Percentiles rank a stretch among this genome's conserved stretches.
Evolutionary conservation across 371 early-diverging fungal species (phyloP).

Genomic region (Capillidium rhysosporum): DNA sequence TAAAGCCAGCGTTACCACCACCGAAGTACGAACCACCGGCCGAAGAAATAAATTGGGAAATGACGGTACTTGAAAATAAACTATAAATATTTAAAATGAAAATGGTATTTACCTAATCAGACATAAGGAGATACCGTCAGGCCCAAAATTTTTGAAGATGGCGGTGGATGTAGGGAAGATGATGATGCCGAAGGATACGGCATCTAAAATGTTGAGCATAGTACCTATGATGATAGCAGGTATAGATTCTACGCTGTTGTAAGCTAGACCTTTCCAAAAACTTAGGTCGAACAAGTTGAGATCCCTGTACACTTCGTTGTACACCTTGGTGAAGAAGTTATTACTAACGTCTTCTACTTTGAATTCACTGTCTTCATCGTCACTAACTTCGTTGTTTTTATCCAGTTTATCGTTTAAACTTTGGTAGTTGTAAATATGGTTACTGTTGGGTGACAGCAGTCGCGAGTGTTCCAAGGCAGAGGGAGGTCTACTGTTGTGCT

Average conservation of each 20-base stretch:
- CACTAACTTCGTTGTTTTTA: too few relatives aligned
- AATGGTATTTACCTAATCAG: slow-evolving; percentile 48
- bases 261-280: background rate
- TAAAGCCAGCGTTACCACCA: slow-evolving; percentile 88
- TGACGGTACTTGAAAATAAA: slow-evolving; percentile 31
- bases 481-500: background rate
- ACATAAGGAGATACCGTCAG: slow-evolving; percentile 87
- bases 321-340: slow-evolving; percentile 1
- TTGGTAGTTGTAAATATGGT: background rate
- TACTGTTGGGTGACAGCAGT: background rate
- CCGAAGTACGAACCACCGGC: slow-evolving; percentile 68
- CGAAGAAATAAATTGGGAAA: slow-evolving; percentile 68
- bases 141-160: slow-evolving; percentile 56
- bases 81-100: slow-evolving; percentile 4
- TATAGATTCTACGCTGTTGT: slow-evolving; percentile 18
- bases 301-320: slow-evolving; percentile 4
- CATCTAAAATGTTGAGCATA: slow-evolving; percentile 79
- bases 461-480: background rate
- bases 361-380: background rate
- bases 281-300: background rate
- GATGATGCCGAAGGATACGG: slow-evolving; percentile 78
- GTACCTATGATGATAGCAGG: slow-evolving; percentile 83
- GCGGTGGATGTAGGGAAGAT: slow-evolving; percentile 69
- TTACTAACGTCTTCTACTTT: background rate
- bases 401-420: background rate